These are phyloP conservation scores for Hypoxylon sp. DNA, from an alignment of 2,329 filamentous ascomycete species.

Conservation along the genomic window DNA sequence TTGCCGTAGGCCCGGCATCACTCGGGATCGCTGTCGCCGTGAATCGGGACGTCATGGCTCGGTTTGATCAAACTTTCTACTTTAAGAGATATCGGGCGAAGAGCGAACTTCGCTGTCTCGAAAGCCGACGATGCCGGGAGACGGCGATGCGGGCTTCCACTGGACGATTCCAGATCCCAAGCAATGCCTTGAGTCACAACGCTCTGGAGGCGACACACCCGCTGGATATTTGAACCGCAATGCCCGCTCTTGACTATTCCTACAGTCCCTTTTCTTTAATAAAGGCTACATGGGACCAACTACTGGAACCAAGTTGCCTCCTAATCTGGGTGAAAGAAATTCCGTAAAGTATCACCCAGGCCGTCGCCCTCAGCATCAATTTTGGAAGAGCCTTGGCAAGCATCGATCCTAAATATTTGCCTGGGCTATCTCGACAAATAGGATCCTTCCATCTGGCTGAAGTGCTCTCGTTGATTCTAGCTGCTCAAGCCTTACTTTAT, in stretches of 20 bases:
- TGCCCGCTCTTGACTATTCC: not conserved
- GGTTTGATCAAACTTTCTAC: conserved; percentile 18
- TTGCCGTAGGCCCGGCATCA: conserved; percentile 33
- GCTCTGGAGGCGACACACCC: not conserved
- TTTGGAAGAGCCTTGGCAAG: not conserved
- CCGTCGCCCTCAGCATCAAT: conserved; percentile 1
- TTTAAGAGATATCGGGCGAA: conserved; percentile 26
- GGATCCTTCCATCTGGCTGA: not conserved
- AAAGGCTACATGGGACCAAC: not conserved
- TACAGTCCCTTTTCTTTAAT: conserved; percentile 3
- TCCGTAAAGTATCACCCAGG: not conserved
- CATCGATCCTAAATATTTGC: not conserved
- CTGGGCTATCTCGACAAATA: conserved; percentile 5
- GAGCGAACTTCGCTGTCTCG: conserved; percentile 6
- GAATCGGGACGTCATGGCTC: conserved; percentile 27
- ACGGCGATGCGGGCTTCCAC: conserved; percentile 15
- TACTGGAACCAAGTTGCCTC: not conserved
- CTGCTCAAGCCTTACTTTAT: conserved; percentile 1
- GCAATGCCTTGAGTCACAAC: not conserved
- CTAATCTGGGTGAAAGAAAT: not conserved
- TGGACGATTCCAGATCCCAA: conserved; percentile 14
- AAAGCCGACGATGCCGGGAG: conserved; percentile 36
- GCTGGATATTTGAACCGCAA: conserved; percentile 14
- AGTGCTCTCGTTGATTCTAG: not conserved
- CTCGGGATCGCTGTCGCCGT: conserved; percentile 42